Conservation (phyloP, 441 rosid genomes). For the Gossypium gossypioides region DNA sequence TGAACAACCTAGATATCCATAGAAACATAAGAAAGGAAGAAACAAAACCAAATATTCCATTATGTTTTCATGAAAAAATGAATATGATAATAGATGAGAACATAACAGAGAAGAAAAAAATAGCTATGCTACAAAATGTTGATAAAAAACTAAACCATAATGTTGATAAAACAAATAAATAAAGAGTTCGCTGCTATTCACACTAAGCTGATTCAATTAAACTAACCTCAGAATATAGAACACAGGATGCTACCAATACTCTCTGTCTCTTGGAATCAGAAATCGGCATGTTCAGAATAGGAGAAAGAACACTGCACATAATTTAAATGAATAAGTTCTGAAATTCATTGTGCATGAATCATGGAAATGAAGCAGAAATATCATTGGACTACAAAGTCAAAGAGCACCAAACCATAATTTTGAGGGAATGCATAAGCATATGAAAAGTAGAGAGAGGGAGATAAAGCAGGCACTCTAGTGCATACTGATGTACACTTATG, state of each 20-base stretch:
- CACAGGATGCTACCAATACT: constrained; percentile 95
- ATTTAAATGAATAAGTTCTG: constrained; percentile 23
- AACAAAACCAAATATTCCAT: background rate
- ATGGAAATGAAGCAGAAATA: background rate
- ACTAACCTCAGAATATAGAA: constrained; percentile 98
- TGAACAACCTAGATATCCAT: constrained; percentile 16
- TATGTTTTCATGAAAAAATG: constrained; percentile 14
- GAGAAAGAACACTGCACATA: constrained; percentile 84
- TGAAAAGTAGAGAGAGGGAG: background rate
- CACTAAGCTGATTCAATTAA: constrained; percentile 19
- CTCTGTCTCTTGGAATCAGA: constrained; percentile 97
- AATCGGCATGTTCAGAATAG: constrained; percentile 92
- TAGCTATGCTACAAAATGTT: background rate
- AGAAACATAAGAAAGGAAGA: constrained; percentile 15
- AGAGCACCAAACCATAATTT: constrained; percentile 1
- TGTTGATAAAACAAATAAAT: background rate
- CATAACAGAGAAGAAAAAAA: constrained; percentile 10
- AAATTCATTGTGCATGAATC: constrained; percentile 16
- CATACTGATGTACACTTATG: background rate
- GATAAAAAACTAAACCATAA: background rate
- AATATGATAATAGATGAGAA: constrained; percentile 17
- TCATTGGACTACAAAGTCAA: background rate
- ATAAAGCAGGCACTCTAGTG: background rate
- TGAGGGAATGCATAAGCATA: background rate
- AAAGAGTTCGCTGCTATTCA: background rate